Evolutionary conservation across 2,329 filamentous ascomycete genomes (phyloP).

Genomic region (Trichoderma pleuroti): DNA sequence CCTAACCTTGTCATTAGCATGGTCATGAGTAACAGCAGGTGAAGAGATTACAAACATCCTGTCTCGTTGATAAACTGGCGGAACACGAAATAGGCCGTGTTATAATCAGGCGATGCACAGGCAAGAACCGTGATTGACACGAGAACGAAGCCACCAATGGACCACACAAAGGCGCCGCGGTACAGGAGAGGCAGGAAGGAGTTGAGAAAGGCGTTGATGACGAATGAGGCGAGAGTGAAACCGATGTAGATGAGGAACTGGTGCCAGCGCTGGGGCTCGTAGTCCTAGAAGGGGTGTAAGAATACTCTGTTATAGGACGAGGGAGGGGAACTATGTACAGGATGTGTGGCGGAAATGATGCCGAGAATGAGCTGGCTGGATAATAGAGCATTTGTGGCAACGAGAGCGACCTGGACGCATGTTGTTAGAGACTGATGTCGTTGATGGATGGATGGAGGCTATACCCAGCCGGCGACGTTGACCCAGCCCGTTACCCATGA

Average conservation of each 20-base stretch:
- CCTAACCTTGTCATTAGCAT: slow-evolving; percentile 6
- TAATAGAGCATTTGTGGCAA: slow-evolving; percentile 64
- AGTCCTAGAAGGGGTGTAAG: slow-evolving; percentile 32
- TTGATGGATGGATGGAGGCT: too few species aligned
- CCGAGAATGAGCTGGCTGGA: slow-evolving; percentile 64
- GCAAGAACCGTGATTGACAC: slow-evolving; percentile 66
- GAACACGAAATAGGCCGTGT: slow-evolving; percentile 31
- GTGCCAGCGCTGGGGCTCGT: slow-evolving; percentile 60
- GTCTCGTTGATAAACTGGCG: slow-evolving; percentile 33
- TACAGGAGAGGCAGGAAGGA: slow-evolving; percentile 46
- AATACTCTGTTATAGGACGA: not conserved
- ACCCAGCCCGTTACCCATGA: slow-evolving; percentile 52
- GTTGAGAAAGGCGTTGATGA: slow-evolving; percentile 32
- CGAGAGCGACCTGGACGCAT: slow-evolving; percentile 48
- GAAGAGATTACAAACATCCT: slow-evolving; percentile 24
- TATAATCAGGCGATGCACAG: slow-evolving; percentile 60
- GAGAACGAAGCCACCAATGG: slow-evolving; percentile 61
- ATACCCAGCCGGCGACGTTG: slow-evolving; percentile 62
- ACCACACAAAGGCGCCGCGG: slow-evolving; percentile 67
- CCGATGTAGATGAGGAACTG: slow-evolving; percentile 56
- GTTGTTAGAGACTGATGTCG: not conserved
- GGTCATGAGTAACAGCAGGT: not conserved
- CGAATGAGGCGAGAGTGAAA: slow-evolving; percentile 29
- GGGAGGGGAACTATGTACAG: slow-evolving; percentile 24
- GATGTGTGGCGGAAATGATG: slow-evolving; percentile 59